These are phyloP conservation scores for Pichia thaimueangensis DNA, from an alignment of 805 yeast species.

Conservation along the genomic window DNA sequence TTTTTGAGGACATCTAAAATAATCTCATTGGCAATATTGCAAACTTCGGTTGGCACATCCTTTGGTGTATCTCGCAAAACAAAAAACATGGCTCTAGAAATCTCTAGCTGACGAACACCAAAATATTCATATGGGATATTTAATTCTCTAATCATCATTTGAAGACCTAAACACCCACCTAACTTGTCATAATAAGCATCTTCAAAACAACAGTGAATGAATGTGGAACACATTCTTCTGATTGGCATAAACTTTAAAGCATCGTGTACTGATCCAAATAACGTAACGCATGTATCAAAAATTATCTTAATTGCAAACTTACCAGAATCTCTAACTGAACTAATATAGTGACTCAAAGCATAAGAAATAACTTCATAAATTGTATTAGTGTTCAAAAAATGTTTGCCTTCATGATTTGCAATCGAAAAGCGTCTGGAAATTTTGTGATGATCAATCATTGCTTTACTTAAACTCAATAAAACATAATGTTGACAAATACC, in stretches of 20 bases:
- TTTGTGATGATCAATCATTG: constrained; percentile 61
- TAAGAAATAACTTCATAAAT: constrained; percentile 68
- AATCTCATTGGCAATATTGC: constrained; percentile 62
- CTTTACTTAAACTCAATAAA: constrained; percentile 67
- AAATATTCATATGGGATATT: constrained; percentile 69
- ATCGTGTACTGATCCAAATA: constrained; percentile 64
- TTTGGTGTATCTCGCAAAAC: constrained; percentile 85
- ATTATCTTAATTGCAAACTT: constrained; percentile 57
- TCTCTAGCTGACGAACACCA: constrained; percentile 70
- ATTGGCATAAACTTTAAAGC: constrained; percentile 70
- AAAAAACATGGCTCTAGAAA: constrained; percentile 80
- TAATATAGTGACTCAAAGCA: constrained; percentile 73
- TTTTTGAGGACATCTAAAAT: constrained; percentile 56
- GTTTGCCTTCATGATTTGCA: constrained; percentile 72
- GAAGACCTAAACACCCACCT: constrained; percentile 84
- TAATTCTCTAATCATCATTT: constrained; percentile 62
- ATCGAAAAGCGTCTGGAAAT: constrained; percentile 66
- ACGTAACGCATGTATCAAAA: constrained; percentile 49
- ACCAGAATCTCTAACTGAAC: constrained; percentile 67
- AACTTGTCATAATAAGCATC: constrained; percentile 79
- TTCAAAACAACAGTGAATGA: constrained; percentile 88
- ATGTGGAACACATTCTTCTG: constrained; percentile 68
- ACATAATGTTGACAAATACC: constrained; percentile 76
- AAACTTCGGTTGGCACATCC: constrained; percentile 78
- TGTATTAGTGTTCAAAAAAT: constrained; percentile 60